Conservation (phyloP, 768 basidiomycete species). For the Termitomyces sp. region DNA sequence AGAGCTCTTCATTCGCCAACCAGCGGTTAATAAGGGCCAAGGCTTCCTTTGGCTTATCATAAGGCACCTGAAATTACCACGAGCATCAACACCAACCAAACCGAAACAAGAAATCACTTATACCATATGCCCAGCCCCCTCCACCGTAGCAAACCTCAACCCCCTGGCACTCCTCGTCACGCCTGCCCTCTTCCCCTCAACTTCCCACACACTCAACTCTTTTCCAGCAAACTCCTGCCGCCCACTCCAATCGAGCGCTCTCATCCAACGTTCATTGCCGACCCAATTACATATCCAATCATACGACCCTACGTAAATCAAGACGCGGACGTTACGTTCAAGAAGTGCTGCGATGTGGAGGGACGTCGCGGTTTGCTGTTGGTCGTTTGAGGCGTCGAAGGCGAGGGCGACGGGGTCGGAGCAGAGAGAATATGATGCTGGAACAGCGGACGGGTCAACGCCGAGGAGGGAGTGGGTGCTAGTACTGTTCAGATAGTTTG, state of each 20-base stretch:
- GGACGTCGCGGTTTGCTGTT: conserved; percentile 33
- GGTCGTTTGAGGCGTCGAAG: conserved; percentile 43
- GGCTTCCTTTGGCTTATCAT: conserved; percentile 56
- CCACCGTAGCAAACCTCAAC: conserved; percentile 59
- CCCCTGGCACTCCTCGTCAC: conserved; percentile 33
- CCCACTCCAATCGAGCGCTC: conserved; percentile 69
- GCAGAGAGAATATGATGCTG: conserved; percentile 28
- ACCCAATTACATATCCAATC: conserved; percentile 78
- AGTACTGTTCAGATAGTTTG: conserved; percentile 55
- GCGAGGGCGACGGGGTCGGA: conserved; percentile 33
- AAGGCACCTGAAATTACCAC: conserved; percentile 36
- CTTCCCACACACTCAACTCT: conserved; percentile 52
- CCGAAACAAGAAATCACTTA: conserved; percentile 12
- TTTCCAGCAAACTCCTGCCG: conserved; percentile 31
- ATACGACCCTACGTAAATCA: conserved; percentile 67
- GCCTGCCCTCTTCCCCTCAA: conserved; percentile 40
- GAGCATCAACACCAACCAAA: neutral
- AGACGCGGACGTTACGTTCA: conserved; percentile 61
- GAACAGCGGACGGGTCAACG: conserved; percentile 45
- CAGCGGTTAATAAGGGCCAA: conserved; percentile 51
- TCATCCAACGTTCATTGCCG: conserved; percentile 69
- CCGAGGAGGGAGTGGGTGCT: conserved; percentile 52
- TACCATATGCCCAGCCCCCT: conserved; percentile 75
- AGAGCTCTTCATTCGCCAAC: conserved; percentile 21
- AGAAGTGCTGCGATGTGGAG: conserved; percentile 62